Evolutionary conservation across 2,329 filamentous ascomycete species (phyloP), one percentile per base, ranked within the genome.

Genomic region (Mycosphaerella arachidis): DNA sequence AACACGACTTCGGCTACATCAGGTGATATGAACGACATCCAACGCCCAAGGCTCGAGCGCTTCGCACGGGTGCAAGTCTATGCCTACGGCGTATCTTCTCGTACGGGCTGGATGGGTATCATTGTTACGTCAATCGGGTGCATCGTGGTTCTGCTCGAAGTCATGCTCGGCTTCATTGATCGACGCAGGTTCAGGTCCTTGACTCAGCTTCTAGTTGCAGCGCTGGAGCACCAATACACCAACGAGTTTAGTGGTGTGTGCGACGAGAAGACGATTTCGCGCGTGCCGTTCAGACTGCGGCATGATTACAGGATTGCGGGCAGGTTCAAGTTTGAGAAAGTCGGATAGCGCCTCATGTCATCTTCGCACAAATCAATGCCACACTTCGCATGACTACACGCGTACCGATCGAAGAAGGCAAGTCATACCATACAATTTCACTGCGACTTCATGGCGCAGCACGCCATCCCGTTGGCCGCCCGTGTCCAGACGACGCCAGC

Each of bases 161-260:
- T 67, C 12, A 37, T 64, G 1, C 56, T 69, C 3, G 66, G 58
- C 4, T 33, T 67, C 8, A 55, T 63, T 1, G 58, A 63, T 29
- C 58, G 66, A 18, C 56, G 59, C 24, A 48, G 58, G 24, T 63
- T 62, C 45, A 48, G 58, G 3, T 63, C 56, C 6, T 56, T 61
- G 3, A 64, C 64, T 1, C 59, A 67, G 52, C 55, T 68, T n/a
- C 57, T 70, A 2, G 63, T 69, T 1, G 65, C 66, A 18, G 66
- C 68, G 13, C 37, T 70, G n/a, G 66, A 68, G 60, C 65, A 70
- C 58, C 30, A 56, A 1, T 63, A 62, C 9, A 53, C 31, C 4
- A 58, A 52, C 13, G 67, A 69, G 43, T 70, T 70, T n/a, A 57
- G 58, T 8, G 55, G 58, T 10, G 40, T 60, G 20, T 58, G 60